A percentile compares a stretch with the other conserved stretches of the same genome.
phyloP scores from a whole-genome alignment of 2,329 filamentous ascomycete species.

The Cercospora sojina region DNA sequence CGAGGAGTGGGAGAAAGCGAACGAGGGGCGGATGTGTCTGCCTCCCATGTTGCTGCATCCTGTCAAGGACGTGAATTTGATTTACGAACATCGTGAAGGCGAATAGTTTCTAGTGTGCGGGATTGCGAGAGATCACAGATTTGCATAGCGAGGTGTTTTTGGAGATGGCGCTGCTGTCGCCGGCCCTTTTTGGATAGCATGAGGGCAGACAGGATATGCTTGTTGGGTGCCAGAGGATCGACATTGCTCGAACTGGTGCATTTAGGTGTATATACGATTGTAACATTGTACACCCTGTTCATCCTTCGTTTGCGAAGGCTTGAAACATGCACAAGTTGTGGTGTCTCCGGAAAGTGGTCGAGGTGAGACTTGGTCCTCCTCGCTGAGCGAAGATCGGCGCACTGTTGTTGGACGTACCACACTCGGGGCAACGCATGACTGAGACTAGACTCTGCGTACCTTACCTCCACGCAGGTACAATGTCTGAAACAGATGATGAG shows the following conservation, averaged over 20 bases:
- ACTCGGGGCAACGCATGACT: neutral
- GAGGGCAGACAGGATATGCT: neutral
- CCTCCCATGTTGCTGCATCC: conserved; percentile 51
- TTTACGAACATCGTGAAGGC: conserved; percentile 43
- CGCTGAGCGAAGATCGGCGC: neutral
- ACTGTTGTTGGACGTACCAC: neutral
- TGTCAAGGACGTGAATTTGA: conserved; percentile 52
- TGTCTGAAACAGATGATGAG: neutral
- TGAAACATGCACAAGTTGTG: neutral
- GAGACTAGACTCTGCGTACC: neutral
- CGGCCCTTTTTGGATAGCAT: neutral
- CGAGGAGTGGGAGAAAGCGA: conserved; percentile 43
- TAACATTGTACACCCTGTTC: neutral
- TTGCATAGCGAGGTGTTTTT: conserved; percentile 2
- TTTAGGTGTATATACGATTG: neutral
- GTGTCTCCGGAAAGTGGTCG: neutral
- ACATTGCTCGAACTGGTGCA: neutral
- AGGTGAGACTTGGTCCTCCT: neutral
- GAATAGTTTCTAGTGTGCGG: conserved; percentile 12
- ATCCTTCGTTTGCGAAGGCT: neutral
- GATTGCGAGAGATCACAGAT: neutral
- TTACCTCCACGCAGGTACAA: neutral
- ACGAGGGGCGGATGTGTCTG: conserved; percentile 52
- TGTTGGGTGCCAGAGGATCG: neutral
- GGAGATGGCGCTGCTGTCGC: neutral